phyloP scores from a whole-genome alignment of 1,284 basidiomycete species.

The Tylopilus sp. region DNA sequence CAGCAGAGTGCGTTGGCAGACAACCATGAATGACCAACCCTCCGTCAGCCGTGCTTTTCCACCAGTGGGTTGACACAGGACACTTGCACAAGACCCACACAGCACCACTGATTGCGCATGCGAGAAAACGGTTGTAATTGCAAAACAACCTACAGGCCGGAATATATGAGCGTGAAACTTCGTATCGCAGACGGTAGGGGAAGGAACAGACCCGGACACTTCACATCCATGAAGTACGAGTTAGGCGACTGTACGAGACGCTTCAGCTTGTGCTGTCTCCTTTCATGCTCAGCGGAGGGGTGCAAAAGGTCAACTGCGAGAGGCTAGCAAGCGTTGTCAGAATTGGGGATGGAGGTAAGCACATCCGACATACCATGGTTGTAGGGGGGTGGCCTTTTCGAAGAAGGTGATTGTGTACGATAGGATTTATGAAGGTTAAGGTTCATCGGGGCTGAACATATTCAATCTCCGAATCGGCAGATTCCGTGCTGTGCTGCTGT shows the following conservation, averaged over 20 bases:
- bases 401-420: slow-evolving; percentile 27
- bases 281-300: slow-evolving; percentile 85
- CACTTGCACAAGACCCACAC: slow-evolving; percentile 90
- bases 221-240: slow-evolving; percentile 99
- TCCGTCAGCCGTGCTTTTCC: slow-evolving; percentile 98
- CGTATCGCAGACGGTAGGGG: neutral
- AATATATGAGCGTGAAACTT: neutral
- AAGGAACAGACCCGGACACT: slow-evolving; percentile 82
- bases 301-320: slow-evolving; percentile 98
- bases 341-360: neutral
- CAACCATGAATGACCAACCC: slow-evolving; percentile 56
- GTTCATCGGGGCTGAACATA: slow-evolving; percentile 18
- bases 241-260: slow-evolving; percentile 96
- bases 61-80: slow-evolving; percentile 97
- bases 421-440: slow-evolving; percentile 22
- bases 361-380: slow-evolving; percentile 17
- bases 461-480: slow-evolving; percentile 22
- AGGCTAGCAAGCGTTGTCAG: slow-evolving; percentile 53
- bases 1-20: neutral
- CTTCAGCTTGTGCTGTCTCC: slow-evolving; percentile 97
- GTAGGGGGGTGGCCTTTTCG: slow-evolving; percentile 9
- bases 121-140: slow-evolving; percentile 93
- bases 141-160: slow-evolving; percentile 70
- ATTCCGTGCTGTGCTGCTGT: slow-evolving; percentile 6
- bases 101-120: slow-evolving; percentile 92